Evolutionary conservation across 192 early-diverging fungal genomes (phyloP), one percentile per base, ranked within the genome.

Genomic region (Entomortierella beljakovae): DNA sequence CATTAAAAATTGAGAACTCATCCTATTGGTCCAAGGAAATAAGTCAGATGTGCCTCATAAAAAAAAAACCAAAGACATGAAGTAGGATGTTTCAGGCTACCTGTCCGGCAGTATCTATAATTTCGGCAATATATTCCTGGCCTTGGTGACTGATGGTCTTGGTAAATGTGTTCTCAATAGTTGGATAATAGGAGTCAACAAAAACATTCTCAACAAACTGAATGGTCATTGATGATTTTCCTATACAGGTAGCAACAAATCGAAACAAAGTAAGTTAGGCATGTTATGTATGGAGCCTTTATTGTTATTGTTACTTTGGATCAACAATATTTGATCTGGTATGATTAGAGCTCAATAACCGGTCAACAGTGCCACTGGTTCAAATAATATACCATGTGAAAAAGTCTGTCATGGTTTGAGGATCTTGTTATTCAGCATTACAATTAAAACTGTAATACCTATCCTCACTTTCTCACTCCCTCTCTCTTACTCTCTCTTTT

Each of bases 41-140:
- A 46, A 46, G 18, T 42, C 5, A 42, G 18, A 16, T 29, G 25
- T 8, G 28, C 6, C 23, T 2, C 23, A 42, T 57, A 18, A 20
- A 37, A 35, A 11, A 18, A 8, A 33, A 9, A n/a, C 7, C 32
- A 28, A 26, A 33, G 34, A 37, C n/a, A 16, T 32, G 34, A 32
- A 3, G 23, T 37, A 35, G 34, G 0, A 57, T 22, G n/a, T 60
- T 10, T 48, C 70, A 57, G 29, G 10, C 81, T 90, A 90, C 90
- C 88, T 97, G 96, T 57, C 98, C 98, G 9, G 98, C 95, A 10
- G 98, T 98, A 76, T 99, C 98, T 68, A 95, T 93, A 53, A 98
- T 97, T 63, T 94, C 94, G 34, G 92, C 87, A 37, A 88, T 88
- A 62, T 96, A 97, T 77, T 98, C 95, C 74, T 94, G 89, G 18